Percentiles rank a stretch among this genome's conserved stretches.
phyloP scores from a whole-genome alignment of 106 monocot genomes.

The Acorus gramineus region DNA sequence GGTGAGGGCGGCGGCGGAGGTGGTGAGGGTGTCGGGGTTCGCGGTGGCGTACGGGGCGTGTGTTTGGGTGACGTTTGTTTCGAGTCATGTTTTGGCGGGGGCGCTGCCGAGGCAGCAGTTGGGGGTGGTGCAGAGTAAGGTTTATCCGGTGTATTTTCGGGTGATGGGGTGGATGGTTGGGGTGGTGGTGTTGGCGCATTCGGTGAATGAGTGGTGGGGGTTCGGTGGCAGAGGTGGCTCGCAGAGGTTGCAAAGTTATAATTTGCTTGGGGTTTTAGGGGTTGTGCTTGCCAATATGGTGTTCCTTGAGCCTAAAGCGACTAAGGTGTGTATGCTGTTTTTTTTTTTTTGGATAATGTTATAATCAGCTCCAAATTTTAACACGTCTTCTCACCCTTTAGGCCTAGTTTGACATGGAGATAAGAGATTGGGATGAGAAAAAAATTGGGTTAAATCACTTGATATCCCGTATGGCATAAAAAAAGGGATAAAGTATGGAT shows the following conservation, averaged over 20 bases:
- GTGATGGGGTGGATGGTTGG: conserved; percentile 28
- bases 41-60: conserved; percentile 52
- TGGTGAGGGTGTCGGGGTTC: conserved; percentile 42
- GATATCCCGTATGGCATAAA: too few relatives aligned
- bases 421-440: too few relatives aligned
- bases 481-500: too few relatives aligned
- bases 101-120: conserved; percentile 72
- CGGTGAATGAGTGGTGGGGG: conserved; percentile 5
- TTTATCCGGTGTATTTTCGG: conserved; percentile 82
- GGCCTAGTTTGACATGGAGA: too few relatives aligned
- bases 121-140: conserved; percentile 66
- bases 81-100: conserved; percentile 57
- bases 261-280: conserved; percentile 34
- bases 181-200: conserved; percentile 27
- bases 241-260: conserved; percentile 34
- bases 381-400: too few relatives aligned
- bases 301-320: conserved; percentile 66
- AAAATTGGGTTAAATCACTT: too few relatives aligned
- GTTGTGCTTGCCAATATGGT: conserved; percentile 50
- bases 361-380: neutral
- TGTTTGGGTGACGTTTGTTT: conserved; percentile 83
- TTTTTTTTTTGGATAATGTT: neutral
- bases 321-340: conserved; percentile 25
- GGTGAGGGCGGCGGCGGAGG: conserved; percentile 12
- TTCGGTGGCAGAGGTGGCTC: neutral